A percentile compares a stretch with the other conserved stretches of the same genome.
phyloP scores from a whole-genome alignment of 2,329 filamentous ascomycete species.

The Paecilomyces fulvus region DNA sequence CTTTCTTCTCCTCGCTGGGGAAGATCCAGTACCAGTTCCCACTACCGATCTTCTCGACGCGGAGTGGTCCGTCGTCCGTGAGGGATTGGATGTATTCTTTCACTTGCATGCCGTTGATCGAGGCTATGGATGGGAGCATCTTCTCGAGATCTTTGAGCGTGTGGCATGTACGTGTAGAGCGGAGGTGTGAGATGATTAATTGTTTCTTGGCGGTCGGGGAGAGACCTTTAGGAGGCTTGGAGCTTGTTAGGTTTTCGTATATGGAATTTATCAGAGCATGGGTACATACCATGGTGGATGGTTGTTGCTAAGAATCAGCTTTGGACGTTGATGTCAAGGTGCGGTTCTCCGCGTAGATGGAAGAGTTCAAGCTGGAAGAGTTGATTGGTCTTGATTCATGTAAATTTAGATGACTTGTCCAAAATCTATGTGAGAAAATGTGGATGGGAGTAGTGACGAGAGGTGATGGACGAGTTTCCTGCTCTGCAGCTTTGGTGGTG shows the following conservation, averaged over 20 bases:
- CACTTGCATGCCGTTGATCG: conserved; percentile 58
- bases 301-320: too few relatives aligned
- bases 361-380: too few relatives aligned
- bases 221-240: conserved; percentile 43
- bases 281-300: too few relatives aligned
- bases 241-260: background rate
- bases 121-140: conserved; percentile 50
- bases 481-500: too few relatives aligned
- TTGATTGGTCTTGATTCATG: too few relatives aligned
- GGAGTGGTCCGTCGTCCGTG: conserved; percentile 52
- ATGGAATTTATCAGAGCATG: too few relatives aligned
- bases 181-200: conserved; percentile 52
- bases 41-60: conserved; percentile 61
- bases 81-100: conserved; percentile 59
- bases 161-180: conserved; percentile 52
- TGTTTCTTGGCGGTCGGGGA: conserved; percentile 51
- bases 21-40: conserved; percentile 69
- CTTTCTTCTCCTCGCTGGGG: conserved; percentile 47
- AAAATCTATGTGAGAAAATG: too few relatives aligned
- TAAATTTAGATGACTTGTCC: too few relatives aligned
- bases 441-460: too few relatives aligned
- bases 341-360: too few relatives aligned
- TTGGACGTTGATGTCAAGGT: too few relatives aligned
- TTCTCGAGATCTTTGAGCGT: conserved; percentile 63
- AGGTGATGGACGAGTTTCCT: too few relatives aligned